Conservation (phyloP, 768 basidiomycete species). For the Lactarius trivialis region DNA sequence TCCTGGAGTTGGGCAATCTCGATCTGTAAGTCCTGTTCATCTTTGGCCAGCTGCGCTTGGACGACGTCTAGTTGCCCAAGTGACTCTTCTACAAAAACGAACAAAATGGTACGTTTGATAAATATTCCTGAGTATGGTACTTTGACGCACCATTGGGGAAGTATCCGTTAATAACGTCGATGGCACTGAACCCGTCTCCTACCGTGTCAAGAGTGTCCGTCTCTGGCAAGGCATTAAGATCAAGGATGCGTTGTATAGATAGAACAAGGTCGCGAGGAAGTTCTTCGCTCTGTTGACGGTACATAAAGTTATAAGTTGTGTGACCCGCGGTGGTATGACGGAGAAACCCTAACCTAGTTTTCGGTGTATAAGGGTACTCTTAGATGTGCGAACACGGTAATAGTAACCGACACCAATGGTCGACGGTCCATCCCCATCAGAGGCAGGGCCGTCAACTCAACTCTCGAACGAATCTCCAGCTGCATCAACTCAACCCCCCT, state of each 20-base stretch:
- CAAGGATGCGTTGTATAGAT: conserved; percentile 65
- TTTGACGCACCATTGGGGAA: conserved; percentile 70
- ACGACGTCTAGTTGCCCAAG: conserved; percentile 66
- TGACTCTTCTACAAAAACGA: conserved; percentile 54
- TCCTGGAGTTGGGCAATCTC: conserved; percentile 66
- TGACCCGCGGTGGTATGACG: neutral
- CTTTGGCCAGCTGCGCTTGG: conserved; percentile 58
- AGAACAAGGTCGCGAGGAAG: conserved; percentile 62
- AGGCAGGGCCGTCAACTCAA: conserved; percentile 15
- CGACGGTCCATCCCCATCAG: conserved; percentile 18
- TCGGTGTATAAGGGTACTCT: neutral
- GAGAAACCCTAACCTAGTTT: conserved; percentile 11
- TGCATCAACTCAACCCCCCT: conserved; percentile 8
- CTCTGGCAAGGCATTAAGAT: conserved; percentile 40
- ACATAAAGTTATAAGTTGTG: conserved; percentile 11
- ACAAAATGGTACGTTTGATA: neutral
- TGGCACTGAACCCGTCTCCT: conserved; percentile 49
- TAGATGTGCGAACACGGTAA: neutral
- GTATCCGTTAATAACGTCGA: conserved; percentile 53
- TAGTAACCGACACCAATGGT: conserved; percentile 13
- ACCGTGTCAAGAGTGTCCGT: conserved; percentile 53
- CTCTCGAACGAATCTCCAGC: neutral
- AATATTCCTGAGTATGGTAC: neutral
- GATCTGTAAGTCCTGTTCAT: conserved; percentile 59
- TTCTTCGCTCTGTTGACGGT: conserved; percentile 33